phyloP scores from a whole-genome alignment of 1,284 basidiomycete species.

The Flammula alnicola region DNA sequence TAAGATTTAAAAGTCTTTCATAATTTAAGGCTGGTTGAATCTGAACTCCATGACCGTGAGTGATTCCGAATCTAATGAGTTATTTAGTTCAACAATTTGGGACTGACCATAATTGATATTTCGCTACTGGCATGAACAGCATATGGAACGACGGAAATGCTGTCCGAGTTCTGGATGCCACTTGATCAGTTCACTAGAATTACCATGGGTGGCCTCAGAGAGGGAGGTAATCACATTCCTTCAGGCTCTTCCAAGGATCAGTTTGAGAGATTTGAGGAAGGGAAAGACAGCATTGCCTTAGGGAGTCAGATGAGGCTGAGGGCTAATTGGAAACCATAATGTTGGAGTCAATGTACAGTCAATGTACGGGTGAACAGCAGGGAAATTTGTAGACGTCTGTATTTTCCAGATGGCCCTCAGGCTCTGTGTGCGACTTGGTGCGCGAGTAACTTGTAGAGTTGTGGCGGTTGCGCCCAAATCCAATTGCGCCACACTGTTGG shows the following conservation, averaged over 20 bases:
- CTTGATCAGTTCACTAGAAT: constrained; percentile 52
- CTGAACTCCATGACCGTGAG: constrained; percentile 67
- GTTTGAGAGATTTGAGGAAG: constrained; percentile 36
- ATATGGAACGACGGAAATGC: constrained; percentile 51
- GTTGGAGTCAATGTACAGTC: constrained; percentile 18
- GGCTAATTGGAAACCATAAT: not conserved
- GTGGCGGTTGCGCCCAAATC: too few species aligned
- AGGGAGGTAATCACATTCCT: constrained; percentile 42
- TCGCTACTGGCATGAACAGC: too few species aligned
- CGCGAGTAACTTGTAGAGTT: too few species aligned
- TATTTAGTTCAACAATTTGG: not conserved
- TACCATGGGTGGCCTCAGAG: constrained; percentile 52
- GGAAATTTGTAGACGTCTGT: too few species aligned
- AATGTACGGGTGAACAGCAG: too few species aligned
- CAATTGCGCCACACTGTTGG: not conserved
- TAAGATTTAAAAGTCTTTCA: not conserved
- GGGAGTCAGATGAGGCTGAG: constrained; percentile 13
- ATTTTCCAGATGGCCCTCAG: too few species aligned
- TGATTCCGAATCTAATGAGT: constrained; percentile 2
- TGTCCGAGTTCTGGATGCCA: constrained; percentile 65
- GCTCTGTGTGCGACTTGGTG: too few species aligned
- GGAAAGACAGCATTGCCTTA: constrained; percentile 26
- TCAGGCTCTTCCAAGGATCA: constrained; percentile 21
- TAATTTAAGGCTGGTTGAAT: constrained; percentile 56
- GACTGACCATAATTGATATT: constrained; percentile 6